These are phyloP conservation scores for Medicago arabica DNA, from an alignment of 306 rosid genomes.

Conservation along the genomic window DNA sequence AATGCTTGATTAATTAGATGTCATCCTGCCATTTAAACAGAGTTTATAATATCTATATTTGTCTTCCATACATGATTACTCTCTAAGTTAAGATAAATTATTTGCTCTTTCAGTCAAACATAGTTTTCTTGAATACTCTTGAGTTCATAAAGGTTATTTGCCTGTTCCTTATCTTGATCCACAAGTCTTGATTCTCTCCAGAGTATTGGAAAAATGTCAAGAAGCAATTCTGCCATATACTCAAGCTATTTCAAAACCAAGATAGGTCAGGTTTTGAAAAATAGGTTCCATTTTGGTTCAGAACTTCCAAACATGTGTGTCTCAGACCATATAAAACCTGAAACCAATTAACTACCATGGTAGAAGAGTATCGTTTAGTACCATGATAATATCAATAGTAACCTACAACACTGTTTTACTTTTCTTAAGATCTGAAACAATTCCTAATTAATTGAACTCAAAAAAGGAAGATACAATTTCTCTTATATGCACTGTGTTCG, in stretches of 20 bases:
- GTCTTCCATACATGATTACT: not conserved
- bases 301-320: not conserved
- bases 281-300: not conserved
- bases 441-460: not conserved
- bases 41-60: not conserved
- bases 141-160: constrained; percentile 6
- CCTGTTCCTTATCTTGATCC: constrained; percentile 9
- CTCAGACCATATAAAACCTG: not conserved
- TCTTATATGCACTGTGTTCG: not conserved
- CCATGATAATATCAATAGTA: not conserved
- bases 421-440: constrained; percentile 24
- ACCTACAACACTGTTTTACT: not conserved
- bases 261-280: not conserved
- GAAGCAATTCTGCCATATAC: not conserved
- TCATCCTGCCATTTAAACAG: constrained; percentile 5
- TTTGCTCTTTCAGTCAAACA: not conserved
- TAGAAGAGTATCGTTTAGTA: not conserved
- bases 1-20: not conserved
- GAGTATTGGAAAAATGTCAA: constrained; percentile 10
- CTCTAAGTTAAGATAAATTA: not conserved
- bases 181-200: not conserved
- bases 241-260: not conserved
- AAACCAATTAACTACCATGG: not conserved
- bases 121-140: constrained; percentile 1
- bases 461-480: constrained; percentile 7